Evolutionary conservation across 371 early-diverging fungal genomes (phyloP), one percentile per base, ranked within the genome.

Genomic region (Haplosporangium sp.): DNA sequence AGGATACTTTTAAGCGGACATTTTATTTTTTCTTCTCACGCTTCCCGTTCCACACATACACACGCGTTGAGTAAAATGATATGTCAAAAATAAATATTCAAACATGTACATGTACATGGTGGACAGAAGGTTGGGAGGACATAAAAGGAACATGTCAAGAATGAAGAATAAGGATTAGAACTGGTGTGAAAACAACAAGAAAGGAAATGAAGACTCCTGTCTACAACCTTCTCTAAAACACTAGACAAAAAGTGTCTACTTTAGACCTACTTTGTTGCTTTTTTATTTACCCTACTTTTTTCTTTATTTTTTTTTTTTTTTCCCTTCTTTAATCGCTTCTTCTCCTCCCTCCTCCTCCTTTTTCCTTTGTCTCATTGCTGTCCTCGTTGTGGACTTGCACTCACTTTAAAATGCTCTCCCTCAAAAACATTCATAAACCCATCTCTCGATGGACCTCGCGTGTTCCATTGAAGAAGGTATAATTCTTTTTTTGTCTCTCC

Each of bases 401-500:
- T 61, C 42, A 65, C 35, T 52, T 44, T 60, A 35, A 50, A 15
- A 78, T 77, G 77, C 72, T 77, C 37, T 77, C 77, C n/a, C 55
- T 77, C 69, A 67, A 60, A 19, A 61, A 77, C 63, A 38, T 72
- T 55, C 69, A 69, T 17, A 68, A 67, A 37, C 77, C 77, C 35
- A 57, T 56, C 48, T 50, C 72, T 19, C 68, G 77, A 52, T 72
- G 68, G 77, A 44, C 72, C 3, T 45, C 72, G 52, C 77, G 77
- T 15, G 39, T 77, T 61, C 61, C 67, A 35, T 57, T 77, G 45
- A 67, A 68, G 9, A 77, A 77, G 77, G 77, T 72, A 69, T 27
- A 27, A 27, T 27, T 27, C 27, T 27, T 27, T 27, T 27, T 27
- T 27, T 27, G 27, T 27, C 27, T 27, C 27, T 27, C 27, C 27